phyloP scores from a whole-genome alignment of 805 yeast genomes.

The Gaillardinia entomophila region DNA sequence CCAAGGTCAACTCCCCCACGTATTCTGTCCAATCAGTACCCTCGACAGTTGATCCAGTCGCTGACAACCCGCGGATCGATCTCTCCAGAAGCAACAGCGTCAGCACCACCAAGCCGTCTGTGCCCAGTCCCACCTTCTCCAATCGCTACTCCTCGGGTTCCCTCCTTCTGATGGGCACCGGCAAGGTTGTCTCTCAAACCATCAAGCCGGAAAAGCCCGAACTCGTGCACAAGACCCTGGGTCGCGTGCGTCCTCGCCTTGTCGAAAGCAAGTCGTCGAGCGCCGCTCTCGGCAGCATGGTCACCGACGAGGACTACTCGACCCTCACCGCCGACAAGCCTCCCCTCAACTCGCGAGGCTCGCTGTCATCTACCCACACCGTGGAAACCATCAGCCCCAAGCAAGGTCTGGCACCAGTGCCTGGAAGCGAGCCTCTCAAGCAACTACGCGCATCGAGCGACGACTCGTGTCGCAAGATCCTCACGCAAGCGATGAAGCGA shows the following conservation, averaged over 20 bases:
- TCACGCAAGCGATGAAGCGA: constrained; percentile 83
- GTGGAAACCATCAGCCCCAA: constrained; percentile 7
- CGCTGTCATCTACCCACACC: constrained; percentile 20
- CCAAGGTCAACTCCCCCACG: constrained; percentile 23
- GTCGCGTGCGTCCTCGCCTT: constrained; percentile 13
- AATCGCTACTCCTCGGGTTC: constrained; percentile 34
- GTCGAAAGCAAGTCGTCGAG: constrained; percentile 16
- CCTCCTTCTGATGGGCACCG: constrained; percentile 36
- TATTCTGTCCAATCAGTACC: constrained; percentile 12
- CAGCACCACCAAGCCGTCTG: constrained; percentile 1
- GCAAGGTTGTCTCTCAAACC: constrained; percentile 23
- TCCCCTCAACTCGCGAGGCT: constrained; percentile 12
- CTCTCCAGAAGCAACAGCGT: constrained; percentile 7
- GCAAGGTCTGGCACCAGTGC: constrained; percentile 9
- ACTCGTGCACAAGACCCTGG: background rate
- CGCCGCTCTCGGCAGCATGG: constrained; percentile 1
- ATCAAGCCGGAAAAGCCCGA: constrained; percentile 6
- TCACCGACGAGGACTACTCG: constrained; percentile 1
- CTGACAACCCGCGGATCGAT: background rate
- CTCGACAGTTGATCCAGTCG: constrained; percentile 1
- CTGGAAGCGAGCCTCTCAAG: constrained; percentile 60
- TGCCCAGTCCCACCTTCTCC: constrained; percentile 16
- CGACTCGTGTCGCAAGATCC: constrained; percentile 83
- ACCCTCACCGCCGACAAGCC: constrained; percentile 10
- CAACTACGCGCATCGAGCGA: constrained; percentile 82